These are phyloP conservation scores for Bipolaris oryzae DNA, from an alignment of 2,329 filamentous ascomycete species.

Conservation along the genomic window DNA sequence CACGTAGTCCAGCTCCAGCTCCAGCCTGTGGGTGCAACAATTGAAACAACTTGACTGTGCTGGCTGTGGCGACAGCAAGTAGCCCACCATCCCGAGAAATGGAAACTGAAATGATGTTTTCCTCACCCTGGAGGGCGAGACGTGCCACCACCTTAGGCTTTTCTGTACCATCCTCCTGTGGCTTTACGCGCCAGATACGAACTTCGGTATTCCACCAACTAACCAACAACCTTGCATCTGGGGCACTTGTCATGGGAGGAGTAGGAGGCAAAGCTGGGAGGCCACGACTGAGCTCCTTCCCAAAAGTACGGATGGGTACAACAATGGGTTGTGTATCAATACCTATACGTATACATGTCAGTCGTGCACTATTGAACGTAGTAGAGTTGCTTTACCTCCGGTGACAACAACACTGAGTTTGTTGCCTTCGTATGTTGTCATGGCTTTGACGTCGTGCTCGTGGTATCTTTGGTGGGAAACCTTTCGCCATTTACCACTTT, in stretches of 20 bases:
- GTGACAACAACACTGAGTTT: slow-evolving; percentile 87
- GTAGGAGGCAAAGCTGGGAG: slow-evolving; percentile 84
- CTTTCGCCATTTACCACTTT: slow-evolving; percentile 73
- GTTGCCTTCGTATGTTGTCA: slow-evolving; percentile 86
- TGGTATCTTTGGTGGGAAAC: slow-evolving; percentile 87
- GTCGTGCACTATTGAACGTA: neutral
- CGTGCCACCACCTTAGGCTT: slow-evolving; percentile 50
- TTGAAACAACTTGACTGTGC: slow-evolving; percentile 78
- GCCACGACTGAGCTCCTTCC: slow-evolving; percentile 78
- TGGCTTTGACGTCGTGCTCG: slow-evolving; percentile 91
- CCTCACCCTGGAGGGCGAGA: slow-evolving; percentile 64
- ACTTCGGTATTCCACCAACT: slow-evolving; percentile 94
- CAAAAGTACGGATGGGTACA: slow-evolving; percentile 77
- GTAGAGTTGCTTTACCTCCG: slow-evolving; percentile 68
- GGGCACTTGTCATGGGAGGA: slow-evolving; percentile 73
- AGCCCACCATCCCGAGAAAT: slow-evolving; percentile 75
- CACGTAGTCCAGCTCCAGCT: slow-evolving; percentile 65
- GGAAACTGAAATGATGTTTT: slow-evolving; percentile 77
- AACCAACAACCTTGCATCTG: slow-evolving; percentile 75
- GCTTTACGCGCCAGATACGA: slow-evolving; percentile 74
- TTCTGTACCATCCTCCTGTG: slow-evolving; percentile 55
- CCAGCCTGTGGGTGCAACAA: slow-evolving; percentile 61
- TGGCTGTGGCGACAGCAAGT: slow-evolving; percentile 75
- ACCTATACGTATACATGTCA: slow-evolving; percentile 56
- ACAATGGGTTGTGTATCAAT: slow-evolving; percentile 85